Conservation (phyloP, 257 asterid species). For the Solanum sitiens region DNA sequence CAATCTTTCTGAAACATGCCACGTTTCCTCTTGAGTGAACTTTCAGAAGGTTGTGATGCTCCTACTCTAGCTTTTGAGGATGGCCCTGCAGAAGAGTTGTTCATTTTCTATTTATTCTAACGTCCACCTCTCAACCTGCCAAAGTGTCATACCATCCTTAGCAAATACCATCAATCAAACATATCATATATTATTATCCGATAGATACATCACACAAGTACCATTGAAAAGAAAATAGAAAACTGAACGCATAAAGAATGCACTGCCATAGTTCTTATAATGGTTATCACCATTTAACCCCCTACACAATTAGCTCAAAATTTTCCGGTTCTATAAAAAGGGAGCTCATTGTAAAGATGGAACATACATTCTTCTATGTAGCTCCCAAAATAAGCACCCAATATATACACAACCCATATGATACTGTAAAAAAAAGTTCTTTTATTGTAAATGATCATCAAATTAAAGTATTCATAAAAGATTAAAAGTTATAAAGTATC, state of each 20-base stretch:
- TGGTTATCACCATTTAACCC: neutral
- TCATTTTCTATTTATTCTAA: conserved; percentile 37
- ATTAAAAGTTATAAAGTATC: neutral
- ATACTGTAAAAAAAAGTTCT: neutral
- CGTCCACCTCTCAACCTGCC: neutral
- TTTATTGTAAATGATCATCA: neutral
- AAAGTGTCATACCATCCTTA: neutral
- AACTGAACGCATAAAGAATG: neutral
- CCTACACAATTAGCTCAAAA: neutral
- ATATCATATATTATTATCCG: neutral
- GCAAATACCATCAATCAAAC: neutral
- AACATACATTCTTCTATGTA: neutral
- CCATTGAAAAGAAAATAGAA: neutral
- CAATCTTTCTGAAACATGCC: conserved; percentile 95
- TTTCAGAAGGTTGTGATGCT: conserved; percentile 64
- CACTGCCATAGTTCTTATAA: neutral
- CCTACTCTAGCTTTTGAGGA: conserved; percentile 56
- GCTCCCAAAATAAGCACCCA: neutral
- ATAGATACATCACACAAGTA: neutral
- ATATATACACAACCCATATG: neutral
- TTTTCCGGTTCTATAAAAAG: neutral
- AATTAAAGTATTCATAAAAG: neutral
- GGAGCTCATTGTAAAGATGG: neutral
- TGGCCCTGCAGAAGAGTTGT: conserved; percentile 35
- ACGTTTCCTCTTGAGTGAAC: conserved; percentile 72